Evolutionary conservation across 163 green algal genomes (phyloP).

Genomic region (Scenedesmus sp.): DNA sequence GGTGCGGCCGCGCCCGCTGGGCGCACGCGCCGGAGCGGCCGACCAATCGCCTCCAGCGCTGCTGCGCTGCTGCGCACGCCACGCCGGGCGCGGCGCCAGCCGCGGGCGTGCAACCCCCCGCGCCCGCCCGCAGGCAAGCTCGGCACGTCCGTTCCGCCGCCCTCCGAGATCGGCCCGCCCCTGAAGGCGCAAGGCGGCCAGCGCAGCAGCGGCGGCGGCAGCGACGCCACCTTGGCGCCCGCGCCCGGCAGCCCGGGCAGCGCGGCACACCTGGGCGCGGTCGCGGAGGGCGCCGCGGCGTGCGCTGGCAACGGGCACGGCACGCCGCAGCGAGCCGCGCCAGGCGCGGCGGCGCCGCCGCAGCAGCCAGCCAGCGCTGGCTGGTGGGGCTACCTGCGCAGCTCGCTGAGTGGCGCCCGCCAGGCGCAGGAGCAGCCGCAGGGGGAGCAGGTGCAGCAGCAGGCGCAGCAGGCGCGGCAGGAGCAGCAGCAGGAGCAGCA

Average conservation of each 20-base stretch:
- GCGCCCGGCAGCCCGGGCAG: too few relatives aligned
- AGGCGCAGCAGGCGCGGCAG: background rate
- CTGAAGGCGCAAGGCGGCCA: conserved; percentile 10
- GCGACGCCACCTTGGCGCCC: too few relatives aligned
- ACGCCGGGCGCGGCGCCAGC: too few relatives aligned
- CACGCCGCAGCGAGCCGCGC: too few relatives aligned
- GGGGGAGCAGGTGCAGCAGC: conserved; percentile 15
- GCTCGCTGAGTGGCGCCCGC: background rate
- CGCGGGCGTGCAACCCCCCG: too few relatives aligned
- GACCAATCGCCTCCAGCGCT: too few relatives aligned
- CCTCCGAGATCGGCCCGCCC: conserved; percentile 53
- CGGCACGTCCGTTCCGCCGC: conserved; percentile 51
- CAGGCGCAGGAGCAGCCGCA: background rate
- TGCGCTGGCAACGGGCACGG: too few relatives aligned
- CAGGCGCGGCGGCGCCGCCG: too few relatives aligned
- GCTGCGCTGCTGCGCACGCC: too few relatives aligned
- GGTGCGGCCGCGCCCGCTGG: conserved; percentile 58
- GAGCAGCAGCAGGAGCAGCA: conserved; percentile 36
- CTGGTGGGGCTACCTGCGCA: conserved; percentile 19
- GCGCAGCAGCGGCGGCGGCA: conserved; percentile 26
- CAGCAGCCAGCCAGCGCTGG: background rate
- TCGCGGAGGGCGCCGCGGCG: too few relatives aligned
- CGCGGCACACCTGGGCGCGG: too few relatives aligned
- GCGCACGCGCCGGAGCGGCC: too few relatives aligned
- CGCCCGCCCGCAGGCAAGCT: conserved; percentile 48